These are phyloP conservation scores for Phyllostachys edulis DNA, from an alignment of 176 grass and related monocot genomes.

Conservation along the genomic window DNA sequence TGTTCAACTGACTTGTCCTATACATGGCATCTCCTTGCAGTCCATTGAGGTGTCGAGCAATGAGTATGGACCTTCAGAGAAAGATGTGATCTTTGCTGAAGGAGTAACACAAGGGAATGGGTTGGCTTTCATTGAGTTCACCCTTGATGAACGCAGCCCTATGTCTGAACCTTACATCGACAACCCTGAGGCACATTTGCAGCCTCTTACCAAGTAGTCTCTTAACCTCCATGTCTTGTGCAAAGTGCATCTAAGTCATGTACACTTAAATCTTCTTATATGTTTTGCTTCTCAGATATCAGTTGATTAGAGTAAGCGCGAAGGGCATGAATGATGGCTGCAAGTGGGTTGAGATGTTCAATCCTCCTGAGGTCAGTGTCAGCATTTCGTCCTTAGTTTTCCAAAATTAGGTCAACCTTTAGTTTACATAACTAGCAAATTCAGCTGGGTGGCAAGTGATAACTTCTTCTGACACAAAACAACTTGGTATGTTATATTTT, in stretches of 20 bases:
- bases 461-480: too few species aligned
- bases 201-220: constrained; percentile 76
- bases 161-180: constrained; percentile 91
- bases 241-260: not conserved
- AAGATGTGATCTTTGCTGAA: constrained; percentile 87
- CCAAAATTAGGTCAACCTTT: too few species aligned
- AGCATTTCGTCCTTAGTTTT: too few species aligned
- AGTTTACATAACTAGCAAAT: too few species aligned
- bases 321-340: constrained; percentile 92
- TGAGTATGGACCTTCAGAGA: constrained; percentile 97
- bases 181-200: constrained; percentile 73
- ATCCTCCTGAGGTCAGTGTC: too few species aligned
- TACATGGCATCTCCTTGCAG: constrained; percentile 41
- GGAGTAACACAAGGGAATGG: constrained; percentile 96
- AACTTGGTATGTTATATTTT: too few species aligned
- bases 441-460: too few species aligned
- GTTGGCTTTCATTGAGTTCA: constrained; percentile 79
- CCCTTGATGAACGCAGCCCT: constrained; percentile 85
- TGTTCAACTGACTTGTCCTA: not conserved
- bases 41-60: constrained; percentile 94
- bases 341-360: constrained; percentile 99
- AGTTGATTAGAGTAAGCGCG: constrained; percentile 82
- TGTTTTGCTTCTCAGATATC: constrained; percentile 54
- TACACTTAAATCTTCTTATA: not conserved
- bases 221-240: not conserved